phyloP scores from a whole-genome alignment of 2,329 filamentous ascomycete species.

The Aspergillus clavatus region DNA sequence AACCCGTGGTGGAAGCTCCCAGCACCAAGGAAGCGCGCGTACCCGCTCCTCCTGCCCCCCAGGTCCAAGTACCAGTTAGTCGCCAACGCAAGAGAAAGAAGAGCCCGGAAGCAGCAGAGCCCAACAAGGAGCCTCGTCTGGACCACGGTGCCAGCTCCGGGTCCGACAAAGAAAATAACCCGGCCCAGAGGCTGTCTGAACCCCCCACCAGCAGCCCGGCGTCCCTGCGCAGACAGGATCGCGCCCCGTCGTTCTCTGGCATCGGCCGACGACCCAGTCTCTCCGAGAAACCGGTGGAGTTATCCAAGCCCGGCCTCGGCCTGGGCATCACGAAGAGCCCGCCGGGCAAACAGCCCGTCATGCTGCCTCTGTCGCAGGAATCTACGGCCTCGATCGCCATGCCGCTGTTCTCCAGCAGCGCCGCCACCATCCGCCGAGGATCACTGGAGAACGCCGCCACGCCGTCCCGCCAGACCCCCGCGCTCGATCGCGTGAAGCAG shows the following conservation, averaged over 20 bases:
- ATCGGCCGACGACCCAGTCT: slow-evolving; percentile 15
- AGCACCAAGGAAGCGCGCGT: neutral
- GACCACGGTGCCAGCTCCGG: slow-evolving; percentile 9
- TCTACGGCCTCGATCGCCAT: slow-evolving; percentile 2
- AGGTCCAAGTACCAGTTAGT: too few species aligned
- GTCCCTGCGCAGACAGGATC: slow-evolving; percentile 8
- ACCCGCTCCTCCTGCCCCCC: too few species aligned
- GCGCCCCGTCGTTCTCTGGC: slow-evolving; percentile 20
- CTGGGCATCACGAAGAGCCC: slow-evolving; percentile 28
- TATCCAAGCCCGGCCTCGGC: slow-evolving; percentile 17
- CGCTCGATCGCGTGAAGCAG: slow-evolving; percentile 13
- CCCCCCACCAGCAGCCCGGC: slow-evolving; percentile 13
- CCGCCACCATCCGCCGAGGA: slow-evolving; percentile 3
- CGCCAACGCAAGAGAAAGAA: slow-evolving; percentile 25
- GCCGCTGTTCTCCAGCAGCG: slow-evolving; percentile 10
- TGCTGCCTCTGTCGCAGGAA: slow-evolving; percentile 8
- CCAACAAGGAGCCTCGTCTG: slow-evolving; percentile 25
- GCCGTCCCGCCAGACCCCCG: slow-evolving; percentile 13
- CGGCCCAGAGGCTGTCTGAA: slow-evolving; percentile 1
- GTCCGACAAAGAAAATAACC: neutral
- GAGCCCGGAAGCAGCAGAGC: slow-evolving; percentile 13
- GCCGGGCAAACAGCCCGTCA: slow-evolving; percentile 12
- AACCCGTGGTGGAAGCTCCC: neutral
- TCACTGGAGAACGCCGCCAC: slow-evolving; percentile 10
- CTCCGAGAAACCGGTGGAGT: slow-evolving; percentile 7